Evolutionary conservation across 2,329 filamentous ascomycete genomes (phyloP), one percentile per base, ranked within the genome.

Genomic region (Diplocarpon mali): DNA sequence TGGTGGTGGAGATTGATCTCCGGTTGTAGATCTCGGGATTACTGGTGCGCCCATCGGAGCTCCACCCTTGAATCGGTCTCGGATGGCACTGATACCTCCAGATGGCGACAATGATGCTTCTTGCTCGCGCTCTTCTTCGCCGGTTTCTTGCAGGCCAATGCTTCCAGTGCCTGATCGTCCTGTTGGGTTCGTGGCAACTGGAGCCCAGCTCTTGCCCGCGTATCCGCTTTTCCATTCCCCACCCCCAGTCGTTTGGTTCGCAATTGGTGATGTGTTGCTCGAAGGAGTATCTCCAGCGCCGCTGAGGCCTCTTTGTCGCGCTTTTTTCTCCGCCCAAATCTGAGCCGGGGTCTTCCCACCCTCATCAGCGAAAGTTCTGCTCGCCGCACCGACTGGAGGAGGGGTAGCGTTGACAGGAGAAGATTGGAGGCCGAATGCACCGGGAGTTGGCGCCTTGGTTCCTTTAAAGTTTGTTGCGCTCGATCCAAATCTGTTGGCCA

Each of bases 281-380:
- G 73, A 60, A 15, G 69, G 63, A 37, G 70, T 64, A 24, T 69
- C 66, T 40, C 73, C 67, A 40, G 62, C 68, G 34, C 68, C 69
- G 37, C 75, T 80, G 17, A 64, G 54, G 16, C 75, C 78, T 46
- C 81, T 74, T 62, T 92, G 80, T 49, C 80, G 81, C 31, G 85
- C 90, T 70, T 96, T 96, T 70, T 89, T 94, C 70, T 98, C 92
- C 0, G 90, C 90, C 92, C 92, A 98, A 30, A 95, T 68, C 64
- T 98, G 92, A 27, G 92, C 89, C 6, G 92, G 92, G 5, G 92
- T 96, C 71, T 96, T 98, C 50, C 92, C 92, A 51, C 85, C 89
- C 63, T 93, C 72, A 54, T 95, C 89, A 13, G 92, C 92, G 69
- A 96, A 98, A 0, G 88, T 95, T 59, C 87, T 81, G 67, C 87